Evolutionary conservation across 306 rosid genomes (phyloP), one percentile per base, ranked within the genome.

Genomic region (Prunus davidiana): DNA sequence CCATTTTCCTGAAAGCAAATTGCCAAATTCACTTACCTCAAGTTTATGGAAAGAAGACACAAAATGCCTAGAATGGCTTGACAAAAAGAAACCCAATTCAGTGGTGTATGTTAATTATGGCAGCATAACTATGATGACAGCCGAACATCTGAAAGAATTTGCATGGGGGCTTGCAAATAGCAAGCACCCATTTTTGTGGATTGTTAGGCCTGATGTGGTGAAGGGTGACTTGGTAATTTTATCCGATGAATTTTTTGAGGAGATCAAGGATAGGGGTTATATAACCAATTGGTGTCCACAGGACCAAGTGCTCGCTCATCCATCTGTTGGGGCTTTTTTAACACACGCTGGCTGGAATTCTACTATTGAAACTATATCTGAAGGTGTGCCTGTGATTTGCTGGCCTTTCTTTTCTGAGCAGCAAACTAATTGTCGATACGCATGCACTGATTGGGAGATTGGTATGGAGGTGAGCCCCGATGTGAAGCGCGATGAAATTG

Each of bases 321-420:
- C 84, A 52, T 82, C 88, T 2, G 27, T 82, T 45, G 92, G 87
- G 20, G 73, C 58, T 1, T 86, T 86, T 7, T 25, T 88, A 52
- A 82, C 88, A 20, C 93, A 88, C 32, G 73, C 88, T 67, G 90
- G 90, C 13, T 88, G 93, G 93, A 88, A 88, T 73, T 86, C 90
- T 28, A 67, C 56, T 0, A 12, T 62, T 2, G 93, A 89, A 71
- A 73, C 77, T 66, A 4, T 86, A 7, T 69, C 82, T 67, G 78
- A 55, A 6, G 83, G 90, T 49, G 86, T 82, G 27, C 89, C 89
- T 45, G 14, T 86, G 2, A 86, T 86, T n/a, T 81, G 86, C 30
- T 89, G 89, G 90, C 93, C 93, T 34, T 88, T 86, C 66, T 88
- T 86, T n/a, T 85, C 83, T 0, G 87, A 88, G 32, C 88, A 89